Base-by-base conservation (phyloP, 305 asterid genomes). In the Fraxinus sp. region DNA sequence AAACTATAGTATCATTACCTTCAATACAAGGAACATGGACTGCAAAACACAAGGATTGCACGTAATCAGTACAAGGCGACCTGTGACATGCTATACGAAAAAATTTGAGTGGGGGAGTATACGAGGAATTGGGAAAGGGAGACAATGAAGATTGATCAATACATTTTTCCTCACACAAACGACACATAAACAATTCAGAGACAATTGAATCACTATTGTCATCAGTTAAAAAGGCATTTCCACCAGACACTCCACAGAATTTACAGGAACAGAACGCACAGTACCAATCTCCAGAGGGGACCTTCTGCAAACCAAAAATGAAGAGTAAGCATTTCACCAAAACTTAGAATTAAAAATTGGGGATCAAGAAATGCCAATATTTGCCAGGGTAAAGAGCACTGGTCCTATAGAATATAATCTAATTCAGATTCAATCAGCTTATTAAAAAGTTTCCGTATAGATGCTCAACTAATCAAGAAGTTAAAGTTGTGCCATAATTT, bases 261-360 rank as follows among this genome's bases (percentile, higher is more conserved):
- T 95, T 95, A 93, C 99, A 97, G 66, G 97, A 90, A 89, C 99
- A 97, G 85, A 92, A 90, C 35, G 90, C 84, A 77, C 98, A 97
- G 75, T 87, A 84, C 98, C 98, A 97, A 83, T 97, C 95, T 88
- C 98, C 99, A 85, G 92, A 81, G 73, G 99, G 99, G 79, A 90
- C 85, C 88, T 94, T 89, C 89, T 88, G 78, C 79, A 86, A 79
- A 70, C 76, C 41, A 84, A 77, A 78, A 81, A 9, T 79, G 43
- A 79, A 37, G 81, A 77, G 82, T 52, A 66, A 4, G 46, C 14
- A 77, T 18, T 79, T 62, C 79, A 79, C 49, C 41, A 80, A 52
- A 85, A 79, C 30, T 57, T 24, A 74, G 71, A 75, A 78, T 71
- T 24, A 4, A 71, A 32, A 71, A 14, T 13, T 16, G 39, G 76